Base-by-base conservation (phyloP, 192 early-diverging fungal species). In the Coemansia sp. region DNA sequence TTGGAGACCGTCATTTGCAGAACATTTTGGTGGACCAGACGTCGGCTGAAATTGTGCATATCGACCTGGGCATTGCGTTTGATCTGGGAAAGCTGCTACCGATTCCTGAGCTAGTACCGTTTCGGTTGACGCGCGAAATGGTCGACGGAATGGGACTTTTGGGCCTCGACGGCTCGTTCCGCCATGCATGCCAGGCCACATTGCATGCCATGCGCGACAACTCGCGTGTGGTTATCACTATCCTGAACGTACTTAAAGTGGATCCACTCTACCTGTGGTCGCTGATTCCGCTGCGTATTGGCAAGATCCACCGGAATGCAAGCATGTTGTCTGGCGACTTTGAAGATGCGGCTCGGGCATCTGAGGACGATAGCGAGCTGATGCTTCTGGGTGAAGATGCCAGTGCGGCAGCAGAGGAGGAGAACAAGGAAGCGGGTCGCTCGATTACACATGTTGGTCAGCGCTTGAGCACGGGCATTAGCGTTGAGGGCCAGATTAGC, bases 51-150 rank as follows among this genome's bases (percentile, higher is more conserved):
- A 61, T 96, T 11, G 87, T 98, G 37, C 96, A 98, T 71, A 98
- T 98, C 43, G 96, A 98, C 70, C 86, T 96, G 45, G 96, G 95
- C 14, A 95, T 98, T 47, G 93, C 94, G 12, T 98, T 98, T 82
- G 96, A 98, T 60, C 87, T 93, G 70, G 96, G 96, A 15, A 92
- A 89, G 72, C 71, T 90, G 23, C 74, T 98, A 11, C 82, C 91
- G 2, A 86, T 91, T 15, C 95, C 96, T 15, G 96, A 98, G 76
- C 73, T 89, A 22, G 92, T 98, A 0, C 96, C 96, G 5, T 98
- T 95, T 66, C 84, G 96, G 25, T 71, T 98, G 52, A 96, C 94
- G 4, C 84, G 88, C 38, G 93, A 98, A 62, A 86, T 97, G 56
- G 84, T 94, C 8, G 86, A 93, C 54, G 95, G 90, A 39, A 88